Conservation (phyloP, 2,329 filamentous ascomycete genomes). For the Lojkania enalia region DNA sequence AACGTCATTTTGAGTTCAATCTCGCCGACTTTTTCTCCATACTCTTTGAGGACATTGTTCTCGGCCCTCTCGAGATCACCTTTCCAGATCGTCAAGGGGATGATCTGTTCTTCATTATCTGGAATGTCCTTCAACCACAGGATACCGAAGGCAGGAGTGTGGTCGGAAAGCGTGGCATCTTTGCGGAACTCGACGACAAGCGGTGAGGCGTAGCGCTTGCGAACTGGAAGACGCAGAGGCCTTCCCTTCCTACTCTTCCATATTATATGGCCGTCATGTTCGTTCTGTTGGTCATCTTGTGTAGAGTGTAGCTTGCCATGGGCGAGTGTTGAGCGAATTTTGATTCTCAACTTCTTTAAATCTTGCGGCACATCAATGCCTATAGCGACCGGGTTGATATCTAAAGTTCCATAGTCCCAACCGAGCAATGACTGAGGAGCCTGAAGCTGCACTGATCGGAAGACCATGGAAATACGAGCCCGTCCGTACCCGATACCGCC, state of each 20-base stretch:
- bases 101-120: conserved; percentile 65
- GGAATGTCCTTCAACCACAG: conserved; percentile 71
- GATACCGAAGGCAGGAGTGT: conserved; percentile 63
- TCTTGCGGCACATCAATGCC: conserved; percentile 55
- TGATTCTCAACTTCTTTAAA: conserved; percentile 57
- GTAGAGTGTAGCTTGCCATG: conserved; percentile 61
- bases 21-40: conserved; percentile 62
- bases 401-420: conserved; percentile 73
- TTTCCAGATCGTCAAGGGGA: conserved; percentile 67
- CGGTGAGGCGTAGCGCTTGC: conserved; percentile 62
- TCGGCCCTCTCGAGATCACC: conserved; percentile 63
- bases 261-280: conserved; percentile 43
- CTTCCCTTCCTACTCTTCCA: conserved; percentile 58
- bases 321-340: conserved; percentile 62
- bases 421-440: conserved; percentile 63
- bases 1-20: conserved; percentile 62
- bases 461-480: conserved; percentile 70
- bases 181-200: conserved; percentile 63
- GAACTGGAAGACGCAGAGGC: conserved; percentile 59
- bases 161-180: conserved; percentile 57
- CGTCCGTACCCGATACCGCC: conserved; percentile 75
- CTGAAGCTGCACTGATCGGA: conserved; percentile 68
- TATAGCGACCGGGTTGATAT: conserved; percentile 60
- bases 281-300: conserved; percentile 28
- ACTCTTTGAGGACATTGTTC: conserved; percentile 50